Base-by-base conservation (phyloP, 2,329 filamentous ascomycete species). In the Pseudonectria foliicola region DNA sequence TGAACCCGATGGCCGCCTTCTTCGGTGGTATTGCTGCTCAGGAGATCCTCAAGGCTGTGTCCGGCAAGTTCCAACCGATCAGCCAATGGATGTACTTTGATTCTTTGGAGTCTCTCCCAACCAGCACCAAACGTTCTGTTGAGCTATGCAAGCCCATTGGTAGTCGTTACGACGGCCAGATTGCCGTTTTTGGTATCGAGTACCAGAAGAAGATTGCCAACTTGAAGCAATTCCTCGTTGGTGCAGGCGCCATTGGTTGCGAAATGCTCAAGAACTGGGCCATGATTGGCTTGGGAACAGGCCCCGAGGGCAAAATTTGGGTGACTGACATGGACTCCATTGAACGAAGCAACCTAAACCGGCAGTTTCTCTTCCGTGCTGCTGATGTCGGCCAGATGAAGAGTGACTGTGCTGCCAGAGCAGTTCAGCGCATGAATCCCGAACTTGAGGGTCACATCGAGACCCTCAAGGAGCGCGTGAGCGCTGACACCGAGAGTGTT, bases 251-350 rank as follows among this genome's bases (percentile, higher is more conserved):
- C 44, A 98, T 98, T 59, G 92, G 92, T 29, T 98, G 92, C 56
- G 92, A 98, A 59, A 98, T 96, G 84, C 69, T 98, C 49, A 98
- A 98, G 77, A 96, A 96, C 63, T 98, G 92, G 89, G 90, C 93
- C 25, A 93, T 98, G 89, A 94, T 96, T 60, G 92, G 92, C 48
- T 71, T 98, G 21, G 90, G 83, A 29, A 85, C 85, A 29, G 92
- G 92, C 4, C 85, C 87, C 3, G 76, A 88, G 31, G 92, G 92
- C 52, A 83, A 84, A 61, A 93, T 98, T 53, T 86, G 70, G 39
- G 85, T 98, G 32, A 96, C 93, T 11, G 92, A 98, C 59, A 96
- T 95, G 80, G 92, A 98, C 56, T 89, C 89, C 35, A 98, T 98
- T 50, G 92, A 98, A 67, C 95, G 90, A 76, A 96, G 90, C 68